Percentiles rank a stretch among this genome's conserved stretches.
phyloP scores from a whole-genome alignment of 768 basidiomycete genomes.

The Lepiota venenata region DNA sequence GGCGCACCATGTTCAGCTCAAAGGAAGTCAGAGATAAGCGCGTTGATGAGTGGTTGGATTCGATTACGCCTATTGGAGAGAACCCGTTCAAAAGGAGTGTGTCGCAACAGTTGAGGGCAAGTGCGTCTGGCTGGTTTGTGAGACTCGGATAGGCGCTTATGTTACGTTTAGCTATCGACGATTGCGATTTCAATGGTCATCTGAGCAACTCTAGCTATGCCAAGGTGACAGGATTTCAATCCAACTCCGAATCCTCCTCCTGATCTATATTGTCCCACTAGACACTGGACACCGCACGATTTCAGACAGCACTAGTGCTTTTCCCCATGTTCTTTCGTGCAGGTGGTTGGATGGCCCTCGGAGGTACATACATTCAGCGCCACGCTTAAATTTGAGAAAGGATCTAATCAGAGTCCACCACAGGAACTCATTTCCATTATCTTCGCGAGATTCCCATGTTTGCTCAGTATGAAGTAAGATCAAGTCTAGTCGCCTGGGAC shows the following conservation, averaged over 20 bases:
- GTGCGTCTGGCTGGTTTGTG: constrained; percentile 36
- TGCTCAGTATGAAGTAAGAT: constrained; percentile 55
- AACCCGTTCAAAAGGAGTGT: constrained; percentile 49
- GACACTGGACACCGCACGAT: constrained; percentile 46
- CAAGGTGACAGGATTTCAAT: constrained; percentile 38
- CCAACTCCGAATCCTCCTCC: constrained; percentile 10
- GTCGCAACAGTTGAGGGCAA: constrained; percentile 48
- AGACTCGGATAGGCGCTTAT: neutral
- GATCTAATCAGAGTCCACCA: neutral
- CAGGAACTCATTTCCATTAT: constrained; percentile 68
- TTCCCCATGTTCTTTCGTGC: constrained; percentile 57
- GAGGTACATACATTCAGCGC: constrained; percentile 40
- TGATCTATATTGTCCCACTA: constrained; percentile 14
- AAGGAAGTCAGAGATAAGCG: constrained; percentile 40
- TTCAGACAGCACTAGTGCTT: constrained; percentile 42
- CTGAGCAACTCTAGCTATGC: constrained; percentile 82
- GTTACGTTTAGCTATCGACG: constrained; percentile 54
- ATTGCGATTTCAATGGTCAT: constrained; percentile 71
- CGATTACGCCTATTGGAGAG: constrained; percentile 47
- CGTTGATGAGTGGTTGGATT: constrained; percentile 39
- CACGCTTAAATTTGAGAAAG: neutral
- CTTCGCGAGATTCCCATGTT: constrained; percentile 69
- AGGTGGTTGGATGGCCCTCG: constrained; percentile 62
- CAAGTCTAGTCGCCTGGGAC: constrained; percentile 63
- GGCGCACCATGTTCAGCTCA: constrained; percentile 36